phyloP scores from a whole-genome alignment of 2,329 filamentous ascomycete genomes.

The Apiospora saccharicola region DNA sequence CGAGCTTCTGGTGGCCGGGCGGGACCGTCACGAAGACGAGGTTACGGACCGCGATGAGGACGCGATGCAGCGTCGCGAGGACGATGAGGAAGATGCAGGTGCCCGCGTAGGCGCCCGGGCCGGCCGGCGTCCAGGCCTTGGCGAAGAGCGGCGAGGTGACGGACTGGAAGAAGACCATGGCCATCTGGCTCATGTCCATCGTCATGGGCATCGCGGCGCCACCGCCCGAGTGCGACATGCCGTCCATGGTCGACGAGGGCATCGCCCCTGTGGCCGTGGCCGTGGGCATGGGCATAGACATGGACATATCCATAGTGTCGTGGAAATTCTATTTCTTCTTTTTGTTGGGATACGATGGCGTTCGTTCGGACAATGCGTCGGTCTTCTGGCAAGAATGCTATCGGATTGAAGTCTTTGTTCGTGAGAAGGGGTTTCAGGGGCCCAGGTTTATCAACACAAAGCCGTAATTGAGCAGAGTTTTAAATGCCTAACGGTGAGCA shows the following conservation, averaged over 20 bases:
- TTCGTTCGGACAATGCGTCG: neutral
- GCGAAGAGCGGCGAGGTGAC: constrained; percentile 73
- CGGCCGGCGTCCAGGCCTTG: constrained; percentile 74
- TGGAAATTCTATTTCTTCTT: neutral
- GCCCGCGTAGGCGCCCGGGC: constrained; percentile 77
- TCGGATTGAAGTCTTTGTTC: too few species aligned
- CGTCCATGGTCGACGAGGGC: constrained; percentile 11
- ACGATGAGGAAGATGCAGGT: constrained; percentile 91
- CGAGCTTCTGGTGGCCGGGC: neutral
- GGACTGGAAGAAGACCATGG: constrained; percentile 59
- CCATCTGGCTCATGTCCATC: constrained; percentile 38
- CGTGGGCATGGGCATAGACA: constrained; percentile 15
- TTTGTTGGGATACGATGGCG: neutral
- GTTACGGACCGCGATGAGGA: constrained; percentile 65
- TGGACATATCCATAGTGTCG: constrained; percentile 25
- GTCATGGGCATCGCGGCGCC: constrained; percentile 23
- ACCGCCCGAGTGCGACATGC: constrained; percentile 16
- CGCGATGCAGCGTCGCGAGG: constrained; percentile 74
- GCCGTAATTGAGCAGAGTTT: neutral
- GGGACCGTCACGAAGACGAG: constrained; percentile 15
- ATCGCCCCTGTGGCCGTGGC: neutral
- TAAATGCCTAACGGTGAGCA: neutral
- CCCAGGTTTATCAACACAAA: neutral
- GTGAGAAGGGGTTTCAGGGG: neutral
- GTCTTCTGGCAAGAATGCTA: neutral